Evolutionary conservation across 495 filamentous ascomycete genomes (phyloP).

Genomic region (Parathielavia appendiculata): DNA sequence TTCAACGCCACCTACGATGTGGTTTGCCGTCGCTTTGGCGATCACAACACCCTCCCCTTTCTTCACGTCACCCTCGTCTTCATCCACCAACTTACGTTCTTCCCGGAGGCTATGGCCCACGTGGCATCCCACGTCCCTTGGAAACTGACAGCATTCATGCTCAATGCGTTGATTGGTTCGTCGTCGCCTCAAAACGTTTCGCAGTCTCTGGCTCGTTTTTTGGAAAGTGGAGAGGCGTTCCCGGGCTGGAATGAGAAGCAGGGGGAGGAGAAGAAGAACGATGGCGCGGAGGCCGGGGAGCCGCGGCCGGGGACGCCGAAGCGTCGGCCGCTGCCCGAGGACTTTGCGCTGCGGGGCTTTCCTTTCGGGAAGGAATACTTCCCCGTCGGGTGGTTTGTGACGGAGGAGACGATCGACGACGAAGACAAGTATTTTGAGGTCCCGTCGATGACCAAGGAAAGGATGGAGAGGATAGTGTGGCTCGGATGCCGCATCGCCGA

Average conservation of each 20-base stretch:
- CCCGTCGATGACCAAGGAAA: slow-evolving; percentile 55
- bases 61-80: slow-evolving; percentile 68
- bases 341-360: slow-evolving; percentile 74
- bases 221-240: not conserved
- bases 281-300: not conserved
- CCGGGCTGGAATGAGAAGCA: not conserved
- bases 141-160: slow-evolving; percentile 53
- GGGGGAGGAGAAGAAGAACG: not conserved
- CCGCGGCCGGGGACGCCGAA: slow-evolving; percentile 2
- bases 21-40: slow-evolving; percentile 54
- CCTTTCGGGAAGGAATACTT: slow-evolving; percentile 66
- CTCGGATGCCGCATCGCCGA: slow-evolving; percentile 56
- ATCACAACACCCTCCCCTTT: slow-evolving; percentile 61
- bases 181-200: slow-evolving; percentile 17
- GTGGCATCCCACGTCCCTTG: slow-evolving; percentile 55
- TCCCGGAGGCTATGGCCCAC: slow-evolving; percentile 45
- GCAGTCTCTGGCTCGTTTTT: not conserved
- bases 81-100: slow-evolving; percentile 53
- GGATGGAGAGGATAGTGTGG: slow-evolving; percentile 72
- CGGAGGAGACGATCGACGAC: slow-evolving; percentile 60
- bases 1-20: slow-evolving; percentile 39
- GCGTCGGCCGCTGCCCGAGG: slow-evolving; percentile 67
- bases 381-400: slow-evolving; percentile 63
- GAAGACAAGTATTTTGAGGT: slow-evolving; percentile 70
- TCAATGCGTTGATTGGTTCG: slow-evolving; percentile 56